Conservation (phyloP, 2,329 filamentous ascomycete species). For the Fusarium duplospermum region DNA sequence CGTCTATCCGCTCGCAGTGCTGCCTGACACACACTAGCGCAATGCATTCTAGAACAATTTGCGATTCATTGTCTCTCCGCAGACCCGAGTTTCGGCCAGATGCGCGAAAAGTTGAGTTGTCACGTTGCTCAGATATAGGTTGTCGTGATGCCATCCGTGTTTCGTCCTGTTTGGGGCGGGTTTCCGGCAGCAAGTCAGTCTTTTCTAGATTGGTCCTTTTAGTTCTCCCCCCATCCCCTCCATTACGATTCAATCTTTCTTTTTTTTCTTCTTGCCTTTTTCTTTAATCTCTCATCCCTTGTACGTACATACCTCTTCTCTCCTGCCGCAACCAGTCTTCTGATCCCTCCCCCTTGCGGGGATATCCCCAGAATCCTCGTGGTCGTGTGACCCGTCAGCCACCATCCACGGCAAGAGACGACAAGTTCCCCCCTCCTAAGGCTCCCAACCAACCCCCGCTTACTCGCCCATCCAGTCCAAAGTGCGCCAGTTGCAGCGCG, state of each 20-base stretch:
- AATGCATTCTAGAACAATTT: constrained; percentile 33
- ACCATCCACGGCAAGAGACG: constrained; percentile 20
- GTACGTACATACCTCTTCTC: not conserved
- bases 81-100: not conserved
- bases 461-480: constrained; percentile 7
- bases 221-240: constrained; percentile 12
- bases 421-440: constrained; percentile 4
- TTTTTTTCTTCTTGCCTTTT: constrained; percentile 6
- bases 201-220: constrained; percentile 13
- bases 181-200: constrained; percentile 1
- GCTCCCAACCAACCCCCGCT: constrained; percentile 31
- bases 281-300: constrained; percentile 25
- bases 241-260: constrained; percentile 10
- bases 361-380: constrained; percentile 21
- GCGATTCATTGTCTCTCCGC: constrained; percentile 15
- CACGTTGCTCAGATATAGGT: constrained; percentile 12
- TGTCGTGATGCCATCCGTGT: not conserved
- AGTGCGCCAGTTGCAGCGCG: not conserved
- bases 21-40: constrained; percentile 1
- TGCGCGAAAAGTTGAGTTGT: constrained; percentile 1
- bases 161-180: not conserved
- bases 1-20: constrained; percentile 3
- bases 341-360: constrained; percentile 39
- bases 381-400: constrained; percentile 42
- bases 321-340: constrained; percentile 30